These are phyloP conservation scores for Dipteronia dyeriana DNA, from an alignment of 345 rosid species.

Conservation along the genomic window DNA sequence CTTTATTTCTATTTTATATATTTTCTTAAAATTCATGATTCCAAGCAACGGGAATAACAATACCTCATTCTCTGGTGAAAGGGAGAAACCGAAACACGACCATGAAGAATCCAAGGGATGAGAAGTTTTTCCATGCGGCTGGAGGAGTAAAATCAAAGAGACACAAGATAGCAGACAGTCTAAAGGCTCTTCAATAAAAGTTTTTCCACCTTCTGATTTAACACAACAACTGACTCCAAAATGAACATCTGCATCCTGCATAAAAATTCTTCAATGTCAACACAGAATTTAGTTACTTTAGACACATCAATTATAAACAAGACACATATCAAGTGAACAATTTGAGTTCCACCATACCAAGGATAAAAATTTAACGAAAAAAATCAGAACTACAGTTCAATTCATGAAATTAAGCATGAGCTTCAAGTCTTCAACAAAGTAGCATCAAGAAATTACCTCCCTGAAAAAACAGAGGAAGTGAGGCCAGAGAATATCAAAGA, in stretches of 20 bases:
- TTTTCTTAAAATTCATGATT: slow-evolving; percentile 8
- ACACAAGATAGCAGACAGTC: slow-evolving; percentile 74
- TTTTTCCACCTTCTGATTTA: slow-evolving; percentile 50
- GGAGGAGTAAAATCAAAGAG: slow-evolving; percentile 74
- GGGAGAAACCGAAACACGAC: slow-evolving; percentile 79
- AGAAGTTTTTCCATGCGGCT: slow-evolving; percentile 47
- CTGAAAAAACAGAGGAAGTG: slow-evolving; percentile 67
- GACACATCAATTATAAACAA: not conserved
- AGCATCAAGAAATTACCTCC: slow-evolving; percentile 53
- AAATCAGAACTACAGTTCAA: slow-evolving; percentile 5
- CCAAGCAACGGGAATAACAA: slow-evolving; percentile 15
- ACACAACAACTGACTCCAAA: slow-evolving; percentile 54
- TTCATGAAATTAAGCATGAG: slow-evolving; percentile 12
- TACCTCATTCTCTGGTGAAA: slow-evolving; percentile 89
- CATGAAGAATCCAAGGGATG: slow-evolving; percentile 44
- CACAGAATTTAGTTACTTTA: not conserved
- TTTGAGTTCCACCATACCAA: slow-evolving; percentile 7
- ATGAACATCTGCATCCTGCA: slow-evolving; percentile 61
- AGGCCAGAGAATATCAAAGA: slow-evolving; percentile 77
- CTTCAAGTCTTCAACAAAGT: slow-evolving; percentile 23
- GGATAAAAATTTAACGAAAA: not conserved
- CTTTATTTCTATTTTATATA: no score
- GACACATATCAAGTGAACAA: slow-evolving; percentile 10
- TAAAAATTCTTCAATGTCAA: slow-evolving; percentile 14
- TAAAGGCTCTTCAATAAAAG: slow-evolving; percentile 66